Percentiles rank a stretch among this genome's conserved stretches.
phyloP scores from a whole-genome alignment of 257 asterid species.

The Penstemon barbatus region DNA sequence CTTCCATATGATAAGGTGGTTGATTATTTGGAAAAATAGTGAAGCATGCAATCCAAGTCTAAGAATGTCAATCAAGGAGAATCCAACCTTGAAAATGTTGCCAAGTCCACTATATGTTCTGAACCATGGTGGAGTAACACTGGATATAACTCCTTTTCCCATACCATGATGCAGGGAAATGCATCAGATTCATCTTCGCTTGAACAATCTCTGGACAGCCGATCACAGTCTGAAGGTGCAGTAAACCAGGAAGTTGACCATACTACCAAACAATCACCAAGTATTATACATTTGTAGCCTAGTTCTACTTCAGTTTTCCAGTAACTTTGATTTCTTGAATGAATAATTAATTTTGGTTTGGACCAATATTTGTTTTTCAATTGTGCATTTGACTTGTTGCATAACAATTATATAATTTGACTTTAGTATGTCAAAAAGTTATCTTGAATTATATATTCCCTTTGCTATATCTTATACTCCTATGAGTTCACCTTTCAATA shows the following conservation, averaged over 20 bases:
- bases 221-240: slow-evolving; percentile 67
- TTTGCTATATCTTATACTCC: too few species aligned
- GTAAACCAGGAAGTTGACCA: slow-evolving; percentile 61
- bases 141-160: slow-evolving; percentile 43
- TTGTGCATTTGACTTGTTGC: slow-evolving; percentile 8
- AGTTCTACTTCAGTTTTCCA: slow-evolving; percentile 40
- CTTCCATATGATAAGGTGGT: slow-evolving; percentile 29
- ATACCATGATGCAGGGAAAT: slow-evolving; percentile 49
- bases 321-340: slow-evolving; percentile 8
- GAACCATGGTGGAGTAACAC: slow-evolving; percentile 58
- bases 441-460: slow-evolving; percentile 23
- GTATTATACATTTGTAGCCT: slow-evolving; percentile 38
- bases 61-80: slow-evolving; percentile 46
- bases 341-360: not conserved
- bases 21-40: slow-evolving; percentile 24
- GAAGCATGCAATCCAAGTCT: slow-evolving; percentile 65
- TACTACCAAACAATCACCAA: slow-evolving; percentile 47
- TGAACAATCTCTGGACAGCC: slow-evolving; percentile 68
- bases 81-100: slow-evolving; percentile 35
- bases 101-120: slow-evolving; percentile 40
- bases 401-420: not conserved
- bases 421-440: slow-evolving; percentile 17
- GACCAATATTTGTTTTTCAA: not conserved
- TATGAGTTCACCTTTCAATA: too few species aligned
- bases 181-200: slow-evolving; percentile 72